Percentiles rank a stretch among this genome's conserved stretches.
These are phyloP conservation scores for Juglanconis sp. DNA, from an alignment of 2,329 filamentous ascomycete species.

Conservation along the genomic window DNA sequence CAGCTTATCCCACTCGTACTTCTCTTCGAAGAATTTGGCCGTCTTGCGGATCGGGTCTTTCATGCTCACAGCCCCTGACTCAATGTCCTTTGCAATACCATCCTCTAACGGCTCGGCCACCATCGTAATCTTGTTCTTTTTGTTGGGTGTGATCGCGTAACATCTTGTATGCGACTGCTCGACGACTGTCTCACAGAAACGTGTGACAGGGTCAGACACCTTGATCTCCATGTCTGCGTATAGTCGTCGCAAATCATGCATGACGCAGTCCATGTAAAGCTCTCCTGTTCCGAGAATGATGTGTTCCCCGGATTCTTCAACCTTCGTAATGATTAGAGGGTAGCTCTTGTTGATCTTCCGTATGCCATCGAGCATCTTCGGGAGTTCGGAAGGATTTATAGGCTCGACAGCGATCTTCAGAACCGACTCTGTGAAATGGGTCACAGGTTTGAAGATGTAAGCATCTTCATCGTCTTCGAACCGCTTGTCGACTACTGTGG, in stretches of 20 bases:
- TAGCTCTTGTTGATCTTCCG: conserved; percentile 98
- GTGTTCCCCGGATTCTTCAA: conserved; percentile 96
- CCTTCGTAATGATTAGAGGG: conserved; percentile 90
- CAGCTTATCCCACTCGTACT: conserved; percentile 94
- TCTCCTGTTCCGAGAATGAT: conserved; percentile 93
- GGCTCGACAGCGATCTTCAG: conserved; percentile 98
- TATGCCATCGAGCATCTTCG: conserved; percentile 97
- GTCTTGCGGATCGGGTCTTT: conserved; percentile 89
- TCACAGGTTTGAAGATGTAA: conserved; percentile 90
- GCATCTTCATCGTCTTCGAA: conserved; percentile 86
- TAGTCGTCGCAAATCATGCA: conserved; percentile 88
- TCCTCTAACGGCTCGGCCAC: conserved; percentile 93
- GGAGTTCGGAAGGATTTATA: conserved; percentile 94
- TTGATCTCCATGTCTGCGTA: conserved; percentile 99
- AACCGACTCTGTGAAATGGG: conserved; percentile 94
- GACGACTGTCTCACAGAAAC: conserved; percentile 96
- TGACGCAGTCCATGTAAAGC: conserved; percentile 98
- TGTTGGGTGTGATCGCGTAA: conserved; percentile 96
- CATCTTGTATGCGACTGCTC: conserved; percentile 98
- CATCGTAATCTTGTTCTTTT: conserved; percentile 99
- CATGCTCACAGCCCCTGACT: conserved; percentile 85
- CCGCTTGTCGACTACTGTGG: conserved; percentile 78
- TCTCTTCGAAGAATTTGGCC: conserved; percentile 95
- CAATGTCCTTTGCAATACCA: conserved; percentile 92
- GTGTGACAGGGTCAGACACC: conserved; percentile 93